Percentiles rank a stretch among this genome's conserved stretches.
These are phyloP conservation scores for Puccinia novopanici DNA, from an alignment of 1,284 basidiomycete genomes.

Conservation along the genomic window DNA sequence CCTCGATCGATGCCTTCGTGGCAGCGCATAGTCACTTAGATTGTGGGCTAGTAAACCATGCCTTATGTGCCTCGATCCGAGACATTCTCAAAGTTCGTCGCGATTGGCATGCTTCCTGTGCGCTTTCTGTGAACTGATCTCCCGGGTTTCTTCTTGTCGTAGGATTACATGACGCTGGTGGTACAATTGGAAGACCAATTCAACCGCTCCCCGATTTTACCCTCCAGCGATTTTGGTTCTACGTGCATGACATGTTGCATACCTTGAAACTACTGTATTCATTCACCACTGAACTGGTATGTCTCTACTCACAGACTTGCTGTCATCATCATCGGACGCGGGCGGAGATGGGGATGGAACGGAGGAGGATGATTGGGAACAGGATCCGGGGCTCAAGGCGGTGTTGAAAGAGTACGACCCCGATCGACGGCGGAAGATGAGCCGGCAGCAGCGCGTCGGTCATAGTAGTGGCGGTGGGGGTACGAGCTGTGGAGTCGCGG, in stretches of 20 bases:
- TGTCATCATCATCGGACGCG: constrained; percentile 58
- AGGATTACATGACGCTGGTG: constrained; percentile 91
- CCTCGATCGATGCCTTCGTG: constrained; percentile 84
- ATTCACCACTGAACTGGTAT: constrained; percentile 65
- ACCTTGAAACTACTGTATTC: constrained; percentile 70
- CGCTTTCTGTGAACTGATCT: neutral
- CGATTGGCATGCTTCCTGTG: neutral
- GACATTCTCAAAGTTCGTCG: constrained; percentile 78
- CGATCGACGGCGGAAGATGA: constrained; percentile 3
- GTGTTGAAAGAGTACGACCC: constrained; percentile 36
- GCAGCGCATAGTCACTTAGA: constrained; percentile 69
- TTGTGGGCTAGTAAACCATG: constrained; percentile 91
- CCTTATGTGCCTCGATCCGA: constrained; percentile 86
- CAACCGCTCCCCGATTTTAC: constrained; percentile 84
- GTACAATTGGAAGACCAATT: constrained; percentile 93
- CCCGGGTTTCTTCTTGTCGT: constrained; percentile 9
- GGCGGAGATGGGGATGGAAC: constrained; percentile 59
- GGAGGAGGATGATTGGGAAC: constrained; percentile 43
- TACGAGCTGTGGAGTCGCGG: constrained; percentile 15
- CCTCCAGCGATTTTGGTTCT: constrained; percentile 93
- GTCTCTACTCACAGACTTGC: constrained; percentile 61
- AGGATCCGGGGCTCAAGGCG: constrained; percentile 30
- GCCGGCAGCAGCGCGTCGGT: neutral
- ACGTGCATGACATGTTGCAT: constrained; percentile 90
- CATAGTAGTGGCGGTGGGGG: constrained; percentile 18